Evolutionary conservation across 2,329 filamentous ascomycete species (phyloP).

Genomic region (Talaromyces albobiverticillius): DNA sequence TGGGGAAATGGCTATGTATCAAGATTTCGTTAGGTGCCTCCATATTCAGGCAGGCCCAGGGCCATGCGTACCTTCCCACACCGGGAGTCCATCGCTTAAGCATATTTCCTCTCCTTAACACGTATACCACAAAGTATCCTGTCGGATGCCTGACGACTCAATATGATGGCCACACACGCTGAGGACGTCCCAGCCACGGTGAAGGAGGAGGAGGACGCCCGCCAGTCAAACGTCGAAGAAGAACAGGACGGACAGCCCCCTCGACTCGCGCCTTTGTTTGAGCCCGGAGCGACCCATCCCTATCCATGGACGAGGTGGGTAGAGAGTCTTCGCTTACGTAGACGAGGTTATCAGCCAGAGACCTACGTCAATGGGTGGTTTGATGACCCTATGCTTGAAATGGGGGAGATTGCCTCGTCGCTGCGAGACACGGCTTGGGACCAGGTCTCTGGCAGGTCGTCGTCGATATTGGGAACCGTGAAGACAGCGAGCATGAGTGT

Average conservation of each 20-base stretch:
- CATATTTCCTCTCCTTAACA: too few species aligned
- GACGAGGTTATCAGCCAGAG: conserved; percentile 19
- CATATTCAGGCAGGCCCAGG: too few species aligned
- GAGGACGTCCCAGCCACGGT: conserved; percentile 10
- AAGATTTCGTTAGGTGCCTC: too few species aligned
- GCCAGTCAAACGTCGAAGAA: background rate
- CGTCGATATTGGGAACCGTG: conserved; percentile 74
- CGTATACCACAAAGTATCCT: too few species aligned
- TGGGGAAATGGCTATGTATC: too few species aligned
- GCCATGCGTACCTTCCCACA: too few species aligned
- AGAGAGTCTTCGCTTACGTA: conserved; percentile 32
- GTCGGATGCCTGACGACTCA: too few species aligned
- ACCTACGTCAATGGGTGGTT: conserved; percentile 38
- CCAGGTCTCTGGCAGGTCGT: conserved; percentile 70
- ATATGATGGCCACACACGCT: too few species aligned
- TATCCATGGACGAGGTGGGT: conserved; percentile 39
- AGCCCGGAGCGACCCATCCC: conserved; percentile 18
- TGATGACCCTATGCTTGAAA: conserved; percentile 20
- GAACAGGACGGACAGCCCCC: background rate
- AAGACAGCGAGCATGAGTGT: conserved; percentile 79
- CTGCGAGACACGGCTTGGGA: conserved; percentile 44
- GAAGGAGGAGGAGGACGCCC: background rate
- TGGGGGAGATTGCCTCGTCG: conserved; percentile 19
- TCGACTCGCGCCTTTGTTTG: background rate
- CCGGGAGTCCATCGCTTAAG: too few species aligned